These are phyloP conservation scores for Fomitopsis serialis DNA, from an alignment of 768 basidiomycete species.

Conservation along the genomic window DNA sequence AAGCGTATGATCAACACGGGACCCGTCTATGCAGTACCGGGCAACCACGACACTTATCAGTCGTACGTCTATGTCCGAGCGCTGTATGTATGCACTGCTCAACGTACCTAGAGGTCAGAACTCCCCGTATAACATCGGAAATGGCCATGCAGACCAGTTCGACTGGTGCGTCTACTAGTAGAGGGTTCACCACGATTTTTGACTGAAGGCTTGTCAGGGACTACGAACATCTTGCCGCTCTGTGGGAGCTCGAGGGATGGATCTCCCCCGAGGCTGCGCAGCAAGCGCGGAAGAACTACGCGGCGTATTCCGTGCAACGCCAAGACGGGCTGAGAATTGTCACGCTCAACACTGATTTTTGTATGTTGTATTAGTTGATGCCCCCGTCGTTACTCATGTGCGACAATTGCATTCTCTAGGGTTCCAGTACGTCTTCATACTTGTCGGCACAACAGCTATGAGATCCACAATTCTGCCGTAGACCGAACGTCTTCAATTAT, in stretches of 20 bases:
- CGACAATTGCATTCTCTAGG: slow-evolving; percentile 9
- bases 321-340: slow-evolving; percentile 67
- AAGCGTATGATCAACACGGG: slow-evolving; percentile 55
- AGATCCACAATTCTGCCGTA: slow-evolving; percentile 16
- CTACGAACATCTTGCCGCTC: slow-evolving; percentile 65
- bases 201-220: slow-evolving; percentile 41
- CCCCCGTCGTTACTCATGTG: too few species aligned
- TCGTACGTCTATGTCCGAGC: slow-evolving; percentile 33
- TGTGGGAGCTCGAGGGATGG: slow-evolving; percentile 74
- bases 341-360: slow-evolving; percentile 72
- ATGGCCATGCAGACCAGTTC: slow-evolving; percentile 51
- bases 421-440: slow-evolving; percentile 18
- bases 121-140: slow-evolving; percentile 53
- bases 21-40: slow-evolving; percentile 70
- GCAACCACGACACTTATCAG: slow-evolving; percentile 74
- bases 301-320: slow-evolving; percentile 66
- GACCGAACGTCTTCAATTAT: slow-evolving; percentile 71
- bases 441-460: neutral
- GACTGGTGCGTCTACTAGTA: slow-evolving; percentile 42
- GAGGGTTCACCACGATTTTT: neutral
- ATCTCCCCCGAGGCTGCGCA: slow-evolving; percentile 49
- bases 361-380: slow-evolving; percentile 39
- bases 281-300: slow-evolving; percentile 62
- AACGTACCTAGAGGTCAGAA: slow-evolving; percentile 43
- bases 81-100: neutral